Conservation (phyloP, 1,139 yeast species). For the Scheffersomyces illinoinensis region DNA sequence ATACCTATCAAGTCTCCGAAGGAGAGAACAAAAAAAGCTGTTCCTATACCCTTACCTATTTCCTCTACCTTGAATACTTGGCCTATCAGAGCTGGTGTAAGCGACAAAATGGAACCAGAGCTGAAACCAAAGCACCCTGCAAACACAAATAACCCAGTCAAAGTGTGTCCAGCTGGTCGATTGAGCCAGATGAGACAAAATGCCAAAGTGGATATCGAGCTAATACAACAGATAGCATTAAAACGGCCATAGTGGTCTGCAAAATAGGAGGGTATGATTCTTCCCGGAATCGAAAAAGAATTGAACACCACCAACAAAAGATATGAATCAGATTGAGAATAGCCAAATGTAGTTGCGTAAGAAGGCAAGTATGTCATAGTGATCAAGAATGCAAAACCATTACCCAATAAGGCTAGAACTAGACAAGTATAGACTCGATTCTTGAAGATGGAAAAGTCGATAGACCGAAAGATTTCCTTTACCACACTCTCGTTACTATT, state of each 20-base stretch:
- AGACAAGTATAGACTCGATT: conserved; percentile 25
- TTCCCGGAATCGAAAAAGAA: conserved; percentile 29
- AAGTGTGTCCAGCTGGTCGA: conserved; percentile 25
- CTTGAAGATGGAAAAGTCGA: conserved; percentile 27
- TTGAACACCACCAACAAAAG: conserved; percentile 29
- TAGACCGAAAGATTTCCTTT: conserved; percentile 20
- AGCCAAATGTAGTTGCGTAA: conserved; percentile 30
- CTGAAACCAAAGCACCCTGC: conserved; percentile 30
- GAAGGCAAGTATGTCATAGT: conserved; percentile 28
- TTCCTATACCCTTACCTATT: conserved; percentile 32
- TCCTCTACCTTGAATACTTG: conserved; percentile 29
- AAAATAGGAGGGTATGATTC: conserved; percentile 28
- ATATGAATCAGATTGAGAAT: conserved; percentile 20
- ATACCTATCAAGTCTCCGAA: conserved; percentile 35
- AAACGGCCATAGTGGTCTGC: conserved; percentile 35
- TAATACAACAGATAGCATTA: conserved; percentile 25
- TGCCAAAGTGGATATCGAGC: conserved; percentile 19
- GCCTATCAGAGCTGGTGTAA: conserved; percentile 32
- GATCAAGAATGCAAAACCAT: conserved; percentile 30
- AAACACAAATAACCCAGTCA: conserved; percentile 26
- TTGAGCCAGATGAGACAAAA: conserved; percentile 29
- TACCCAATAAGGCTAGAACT: conserved; percentile 31
- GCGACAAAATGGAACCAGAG: conserved; percentile 31
- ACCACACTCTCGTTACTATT: conserved; percentile 3
- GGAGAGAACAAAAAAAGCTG: conserved; percentile 34